Base-by-base conservation (phyloP, 2,329 filamentous ascomycete species). In the Magnaporthiopsis incrustans region DNA sequence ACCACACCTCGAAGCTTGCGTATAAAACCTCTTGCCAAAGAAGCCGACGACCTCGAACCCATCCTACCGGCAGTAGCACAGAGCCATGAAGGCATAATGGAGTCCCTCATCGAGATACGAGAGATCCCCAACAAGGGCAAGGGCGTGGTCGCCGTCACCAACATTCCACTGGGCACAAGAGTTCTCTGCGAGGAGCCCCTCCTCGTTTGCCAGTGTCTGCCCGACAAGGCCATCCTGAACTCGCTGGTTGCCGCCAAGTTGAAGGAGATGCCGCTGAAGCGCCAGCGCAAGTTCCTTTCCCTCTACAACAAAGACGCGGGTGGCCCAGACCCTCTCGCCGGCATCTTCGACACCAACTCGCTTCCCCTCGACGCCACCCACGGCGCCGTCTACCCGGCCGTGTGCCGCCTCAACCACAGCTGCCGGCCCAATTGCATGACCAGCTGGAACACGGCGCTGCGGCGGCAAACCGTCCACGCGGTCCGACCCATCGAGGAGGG, bases 401-500 rank as follows among this genome's bases (percentile, higher is more conserved):
- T 57, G 15, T 57, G 56, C 56, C 56, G 56, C n/a, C n/a, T 57
- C 56, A 57, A 57, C 56, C 56, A 57, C 56, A 26, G n/a, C 56
- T 57, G 56, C n/a, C 56, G 12, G 56, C 56, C 56, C 10, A 57
- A 57, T n/a, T 57, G 56, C 56, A 57, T 57, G 22, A 11, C n/a
- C n/a, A 26, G 4, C n/a, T 57, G 56, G 56, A 14, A 57, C 56
- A 5, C 56, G n/a, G 18, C n/a, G 56, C n/a, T 25, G 56, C n/a
- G n/a, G 56, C 56, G n/a, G 11, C 15, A 30, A 3, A 30, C 27
- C 4, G 56, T 57, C 4, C 56, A 57, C 56, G 56, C 56, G 15
- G 27, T 65, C 30, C 63, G 64, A 53, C 62, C 50, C 18, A 65
- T 66, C 63, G 65, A 66, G 60, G 60, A 59, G 1, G 38, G 27